Evolutionary conservation across 345 rosid species (phyloP).

Genomic region (Dovyalis caffra): DNA sequence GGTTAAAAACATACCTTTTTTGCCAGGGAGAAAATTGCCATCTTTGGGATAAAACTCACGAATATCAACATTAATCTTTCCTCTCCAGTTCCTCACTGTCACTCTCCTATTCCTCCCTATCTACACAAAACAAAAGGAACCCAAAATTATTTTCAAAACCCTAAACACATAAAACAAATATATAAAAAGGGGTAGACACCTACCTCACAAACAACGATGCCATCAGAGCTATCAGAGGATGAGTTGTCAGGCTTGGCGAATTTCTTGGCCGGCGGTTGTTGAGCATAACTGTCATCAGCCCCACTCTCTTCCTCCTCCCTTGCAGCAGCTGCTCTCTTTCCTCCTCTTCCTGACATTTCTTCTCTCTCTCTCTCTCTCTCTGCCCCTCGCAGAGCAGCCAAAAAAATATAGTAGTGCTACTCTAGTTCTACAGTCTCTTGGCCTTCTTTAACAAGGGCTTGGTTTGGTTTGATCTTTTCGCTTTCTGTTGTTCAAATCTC

Average conservation of each 20-base stretch:
- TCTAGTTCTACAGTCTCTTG: not conserved
- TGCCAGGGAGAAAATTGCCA: slow-evolving; percentile 78
- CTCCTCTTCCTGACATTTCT: slow-evolving; percentile 73
- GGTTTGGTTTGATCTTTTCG: too few relatives aligned
- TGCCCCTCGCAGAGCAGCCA: not conserved
- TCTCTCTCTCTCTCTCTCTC: not conserved
- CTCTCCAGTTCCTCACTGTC: slow-evolving; percentile 80
- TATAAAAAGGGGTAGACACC: not conserved
- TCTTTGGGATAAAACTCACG: slow-evolving; percentile 89
- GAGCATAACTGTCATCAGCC: slow-evolving; percentile 59
- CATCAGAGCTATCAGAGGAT: slow-evolving; percentile 59
- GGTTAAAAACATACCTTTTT: slow-evolving; percentile 57
- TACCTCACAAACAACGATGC: slow-evolving; percentile 78
- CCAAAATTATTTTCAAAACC: slow-evolving; percentile 3
- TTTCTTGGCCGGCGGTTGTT: slow-evolving; percentile 66
- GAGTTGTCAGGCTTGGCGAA: slow-evolving; percentile 35
- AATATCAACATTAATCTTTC: slow-evolving; percentile 73
- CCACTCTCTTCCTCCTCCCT: slow-evolving; percentile 53
- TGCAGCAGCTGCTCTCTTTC: slow-evolving; percentile 45
- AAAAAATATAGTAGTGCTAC: not conserved
- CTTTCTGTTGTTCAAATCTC: too few relatives aligned
- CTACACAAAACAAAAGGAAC: slow-evolving; percentile 32
- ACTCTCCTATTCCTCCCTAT: slow-evolving; percentile 85
- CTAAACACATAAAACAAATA: not conserved
- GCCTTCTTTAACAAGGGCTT: not conserved